Base-by-base conservation (phyloP, 257 asterid species). In the Echium plantagineum region DNA sequence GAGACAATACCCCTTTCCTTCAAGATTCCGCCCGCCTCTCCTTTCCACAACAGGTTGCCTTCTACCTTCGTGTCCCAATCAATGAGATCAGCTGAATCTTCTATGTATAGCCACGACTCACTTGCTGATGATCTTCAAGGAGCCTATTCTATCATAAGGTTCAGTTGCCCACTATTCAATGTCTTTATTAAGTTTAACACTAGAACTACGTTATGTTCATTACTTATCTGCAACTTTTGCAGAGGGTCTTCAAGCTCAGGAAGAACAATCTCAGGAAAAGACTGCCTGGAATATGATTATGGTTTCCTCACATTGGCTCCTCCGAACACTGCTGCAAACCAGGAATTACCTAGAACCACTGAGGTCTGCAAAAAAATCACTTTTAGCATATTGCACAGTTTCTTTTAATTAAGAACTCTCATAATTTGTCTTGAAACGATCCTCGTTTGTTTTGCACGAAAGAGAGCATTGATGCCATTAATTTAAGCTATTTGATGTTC, bases 221-320 rank as follows among this genome's bases (percentile, higher is more conserved):
- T 70, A 19, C 75, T 68, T 46, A 78, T 54, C 4, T 12, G 15
- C 22, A 55, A 63, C 52, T 20, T 31, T 70, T 61, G 9, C 83
- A 90, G 96, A 71, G 79, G 80, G 55, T 80, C 75, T 66, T 64
- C 76, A 18, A 83, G 68, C 70, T 69, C 86, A 58, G 71, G 46
- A 35, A 35, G 46, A 8, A 35, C 2, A 35, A 35, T 8, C 46
- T 1, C 48, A 15, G 79, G 70, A 32, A 60, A 72, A 31, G 78
- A 60, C 78, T 64, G 19, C 66, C 75, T 80, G 66, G 74, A 65
- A 49, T 87, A 87, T 67, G 74, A 65, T 52, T 87, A 87, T 67
- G 88, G 82, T 58, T 85, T 90, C 64, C 88, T 87, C 60, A 70
- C 94, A 9, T 64, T 90, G 77, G 96, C 90, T 52, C 98, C 96